Conservation (phyloP, 1,139 yeast genomes). For the Sugiyamaella neomexicana region DNA sequence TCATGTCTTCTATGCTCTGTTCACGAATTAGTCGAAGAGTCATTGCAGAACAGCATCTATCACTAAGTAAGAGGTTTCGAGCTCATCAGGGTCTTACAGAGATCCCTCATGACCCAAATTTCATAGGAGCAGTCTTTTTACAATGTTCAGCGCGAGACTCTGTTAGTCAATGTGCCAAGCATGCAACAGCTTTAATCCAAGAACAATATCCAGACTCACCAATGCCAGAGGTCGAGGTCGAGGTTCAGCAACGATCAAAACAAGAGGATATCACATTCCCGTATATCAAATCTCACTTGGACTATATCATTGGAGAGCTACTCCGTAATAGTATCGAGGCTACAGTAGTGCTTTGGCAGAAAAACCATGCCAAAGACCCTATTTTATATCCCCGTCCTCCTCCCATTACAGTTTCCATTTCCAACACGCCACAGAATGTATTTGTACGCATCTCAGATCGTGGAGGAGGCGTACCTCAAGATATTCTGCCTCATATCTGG, state of each 20-base stretch:
- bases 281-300: slow-evolving; percentile 81
- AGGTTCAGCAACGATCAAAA: slow-evolving; percentile 47
- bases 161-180: slow-evolving; percentile 55
- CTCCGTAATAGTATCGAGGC: slow-evolving; percentile 83
- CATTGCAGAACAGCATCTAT: slow-evolving; percentile 85
- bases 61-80: slow-evolving; percentile 65
- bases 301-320: slow-evolving; percentile 82
- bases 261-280: slow-evolving; percentile 61
- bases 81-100: slow-evolving; percentile 29
- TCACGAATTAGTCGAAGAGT: slow-evolving; percentile 87
- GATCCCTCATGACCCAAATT: slow-evolving; percentile 52
- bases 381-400: slow-evolving; percentile 51
- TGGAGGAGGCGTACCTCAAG: slow-evolving; percentile 79
- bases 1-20: slow-evolving; percentile 74
- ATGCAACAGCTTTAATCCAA: slow-evolving; percentile 45
- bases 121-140: slow-evolving; percentile 83
- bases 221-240: slow-evolving; percentile 73
- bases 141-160: slow-evolving; percentile 75
- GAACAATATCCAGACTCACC: slow-evolving; percentile 51
- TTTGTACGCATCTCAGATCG: slow-evolving; percentile 80
- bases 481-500: slow-evolving; percentile 67
- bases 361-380: slow-evolving; percentile 28
- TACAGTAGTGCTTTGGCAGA: slow-evolving; percentile 50
- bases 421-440: slow-evolving; percentile 65
- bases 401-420: slow-evolving; percentile 69